These are phyloP conservation scores for Juglanconis juglandina DNA, from an alignment of 2,329 filamentous ascomycete genomes.

Conservation along the genomic window DNA sequence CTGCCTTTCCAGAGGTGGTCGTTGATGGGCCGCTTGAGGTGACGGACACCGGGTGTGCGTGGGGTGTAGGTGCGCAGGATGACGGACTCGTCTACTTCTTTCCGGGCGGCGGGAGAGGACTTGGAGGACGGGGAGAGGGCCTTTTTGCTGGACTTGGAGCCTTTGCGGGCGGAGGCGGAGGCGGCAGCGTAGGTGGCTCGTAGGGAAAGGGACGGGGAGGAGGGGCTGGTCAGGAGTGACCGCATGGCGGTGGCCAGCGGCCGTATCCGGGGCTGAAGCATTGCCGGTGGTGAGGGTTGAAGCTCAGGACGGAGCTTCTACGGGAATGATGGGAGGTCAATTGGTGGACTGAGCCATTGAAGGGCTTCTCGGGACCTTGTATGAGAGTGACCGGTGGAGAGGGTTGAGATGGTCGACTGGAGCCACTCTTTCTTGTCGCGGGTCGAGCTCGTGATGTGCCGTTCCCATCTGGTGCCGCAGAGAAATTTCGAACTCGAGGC, in stretches of 20 bases:
- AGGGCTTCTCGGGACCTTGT: neutral
- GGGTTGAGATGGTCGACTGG: neutral
- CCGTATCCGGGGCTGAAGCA: slow-evolving; percentile 66
- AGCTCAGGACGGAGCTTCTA: slow-evolving; percentile 14
- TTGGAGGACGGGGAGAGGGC: slow-evolving; percentile 9
- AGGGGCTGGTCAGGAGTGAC: slow-evolving; percentile 18
- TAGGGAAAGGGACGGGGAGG: slow-evolving; percentile 17
- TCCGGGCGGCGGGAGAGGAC: neutral
- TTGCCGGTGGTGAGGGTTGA: slow-evolving; percentile 30
- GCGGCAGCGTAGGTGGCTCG: slow-evolving; percentile 20
- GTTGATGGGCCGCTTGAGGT: slow-evolving; percentile 88
- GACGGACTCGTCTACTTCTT: slow-evolving; percentile 34
- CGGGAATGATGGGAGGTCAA: slow-evolving; percentile 9
- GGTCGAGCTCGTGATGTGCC: neutral
- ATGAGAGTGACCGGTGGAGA: slow-evolving; percentile 1
- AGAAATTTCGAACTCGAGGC: slow-evolving; percentile 16
- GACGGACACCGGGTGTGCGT: slow-evolving; percentile 85
- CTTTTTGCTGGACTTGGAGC: slow-evolving; percentile 13
- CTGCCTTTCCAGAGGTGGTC: slow-evolving; percentile 96
- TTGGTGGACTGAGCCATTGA: slow-evolving; percentile 11
- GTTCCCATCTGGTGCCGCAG: neutral
- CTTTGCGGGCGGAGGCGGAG: slow-evolving; percentile 22
- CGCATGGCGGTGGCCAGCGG: slow-evolving; percentile 33
- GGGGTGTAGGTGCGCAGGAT: slow-evolving; percentile 85
- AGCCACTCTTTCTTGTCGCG: neutral